Base-by-base conservation (phyloP, 2,329 filamentous ascomycete species). In the Phaeosphaeria sp. region DNA sequence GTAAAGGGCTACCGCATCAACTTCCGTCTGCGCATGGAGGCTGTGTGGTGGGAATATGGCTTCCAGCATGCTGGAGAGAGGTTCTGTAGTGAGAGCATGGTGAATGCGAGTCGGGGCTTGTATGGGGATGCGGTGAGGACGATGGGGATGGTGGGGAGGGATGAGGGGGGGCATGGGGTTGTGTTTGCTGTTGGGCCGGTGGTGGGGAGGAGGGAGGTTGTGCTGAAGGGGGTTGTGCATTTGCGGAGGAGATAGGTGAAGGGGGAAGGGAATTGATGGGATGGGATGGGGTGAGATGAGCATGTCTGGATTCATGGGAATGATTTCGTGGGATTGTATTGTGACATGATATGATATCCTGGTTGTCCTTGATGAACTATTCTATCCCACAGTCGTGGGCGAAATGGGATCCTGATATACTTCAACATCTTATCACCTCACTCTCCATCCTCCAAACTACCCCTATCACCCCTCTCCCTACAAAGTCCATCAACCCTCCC, bases 1-100 rank as follows among this genome's bases (percentile, higher is more conserved):
- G 49, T 67, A 46, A 64, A 66, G 48, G 67, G 62, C 3, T 68
- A 64, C 36, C 57, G 67, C 13, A 68, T 67, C 42, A 64, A 63
- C 4, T 67, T 70, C 49, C 58, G 65, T 9, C 46, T 70, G 46
- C 65, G 63, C 24, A 66, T 64, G 59, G 57, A 57, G 4, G 49
- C 64, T 1, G 44, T 48, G 15, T 60, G 65, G 45, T 67, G 65
- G 67, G 25, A 54, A 15, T 59, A 66, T 36, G 24, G 43, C n/a
- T 68, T 60, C 57, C 64, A 65, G 0, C 25, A 39, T 18, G 33
- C 46, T 2, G 64, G 64, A 8, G 48, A 47, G 7, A 46, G 55
- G 20, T 61, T 66, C 48, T 45, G 61, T n/a, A 25, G 48, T 2
- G 20, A 27, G 0, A 24, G 27, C 17, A 68, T 68, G 62, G 59